Evolutionary conservation across 768 basidiomycete species (phyloP), one percentile per base, ranked within the genome.

Genomic region (Myochromella boudieri): DNA sequence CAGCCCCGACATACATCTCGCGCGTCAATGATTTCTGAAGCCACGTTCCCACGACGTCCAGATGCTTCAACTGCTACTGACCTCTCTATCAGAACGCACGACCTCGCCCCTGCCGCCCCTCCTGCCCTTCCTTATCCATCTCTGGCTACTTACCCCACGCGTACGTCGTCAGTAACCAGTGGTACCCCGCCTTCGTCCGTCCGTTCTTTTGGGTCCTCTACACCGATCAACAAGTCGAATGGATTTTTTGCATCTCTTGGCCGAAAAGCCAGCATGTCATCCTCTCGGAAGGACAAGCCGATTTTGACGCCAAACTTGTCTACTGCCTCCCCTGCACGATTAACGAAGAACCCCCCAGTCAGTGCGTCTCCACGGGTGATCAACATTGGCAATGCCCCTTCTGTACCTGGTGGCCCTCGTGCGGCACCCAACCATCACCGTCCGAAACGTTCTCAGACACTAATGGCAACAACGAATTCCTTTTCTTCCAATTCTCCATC

Each of bases 21-120:
- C 34, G 78, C 80, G 1, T 91, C 90, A 8, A 78, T 82, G 54
- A 78, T 80, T 12, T 88, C 89, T 3, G 86, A 88, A 53, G 78
- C 76, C 33, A 89, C 89, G 0, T 92, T 92, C 64, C 88, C 90
- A 12, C 77, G 78, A 21, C 82, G 90, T 22, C 71, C 82, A n/a
- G 90, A 92, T 56, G 87, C 90, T 8, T 82, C 80, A 46, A 72
- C 74, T 20, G 90, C 90, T 5, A 91, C 89, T 2, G 90, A 92
- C 62, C 74, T 92, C 10, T 73, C 82, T 3, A 58, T 66, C 27
- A 64, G 64, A 67, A 42, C 68, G 46, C 44, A 67, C 56, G 81
- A 85, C 55, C 60, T 77, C 44, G 68, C 72, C 11, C 72, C 84
- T n/a, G 76, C 71, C 44, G 66, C 74, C 6, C 80, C 81, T 0